These are phyloP conservation scores for Amanita brunnescens DNA, from an alignment of 768 basidiomycete genomes.

Conservation along the genomic window DNA sequence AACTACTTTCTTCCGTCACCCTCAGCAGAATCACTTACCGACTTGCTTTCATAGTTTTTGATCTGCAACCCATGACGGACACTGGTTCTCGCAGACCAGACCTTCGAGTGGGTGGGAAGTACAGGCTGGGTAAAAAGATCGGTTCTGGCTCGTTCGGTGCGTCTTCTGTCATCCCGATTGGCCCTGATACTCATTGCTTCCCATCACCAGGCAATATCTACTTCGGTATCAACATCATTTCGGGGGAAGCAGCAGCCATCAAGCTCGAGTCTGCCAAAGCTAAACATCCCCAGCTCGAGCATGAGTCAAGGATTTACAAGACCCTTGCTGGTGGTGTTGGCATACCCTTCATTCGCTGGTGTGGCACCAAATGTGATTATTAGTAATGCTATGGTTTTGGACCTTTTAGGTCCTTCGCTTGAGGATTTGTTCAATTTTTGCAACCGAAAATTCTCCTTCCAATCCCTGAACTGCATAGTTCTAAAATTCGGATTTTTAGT, in stretches of 20 bases:
- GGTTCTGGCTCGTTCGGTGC: conserved; percentile 96
- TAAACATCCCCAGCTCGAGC: conserved; percentile 99
- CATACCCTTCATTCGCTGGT: conserved; percentile 96
- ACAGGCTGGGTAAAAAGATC: too few relatives aligned
- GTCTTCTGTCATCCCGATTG: conserved; percentile 20
- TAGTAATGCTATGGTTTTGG: conserved; percentile 99
- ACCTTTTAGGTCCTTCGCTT: conserved; percentile 87
- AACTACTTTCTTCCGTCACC: conserved; percentile 9
- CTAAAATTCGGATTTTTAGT: conserved; percentile 16
- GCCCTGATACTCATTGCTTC: conserved; percentile 6
- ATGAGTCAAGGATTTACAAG: conserved; percentile 93
- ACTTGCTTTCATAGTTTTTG: conserved; percentile 13
- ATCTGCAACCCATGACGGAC: conserved; percentile 56
- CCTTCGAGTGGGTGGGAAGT: conserved; percentile 88
- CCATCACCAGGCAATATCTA: conserved; percentile 82
- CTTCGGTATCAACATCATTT: conserved; percentile 99
- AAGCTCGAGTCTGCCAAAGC: conserved; percentile 99
- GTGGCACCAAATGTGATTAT: conserved; percentile 95
- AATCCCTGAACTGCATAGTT: conserved; percentile 13
- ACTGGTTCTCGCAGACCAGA: conserved; percentile 64
- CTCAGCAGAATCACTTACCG: conserved; percentile 10
- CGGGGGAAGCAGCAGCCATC: too few relatives aligned
- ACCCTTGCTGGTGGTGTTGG: conserved; percentile 97
- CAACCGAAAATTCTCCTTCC: conserved; percentile 81
- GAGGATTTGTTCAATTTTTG: conserved; percentile 95